A percentile compares a stretch with the other conserved stretches of the same genome.
Evolutionary conservation across 257 asterid species (phyloP).

Genomic region (Euphrasia confusa): DNA sequence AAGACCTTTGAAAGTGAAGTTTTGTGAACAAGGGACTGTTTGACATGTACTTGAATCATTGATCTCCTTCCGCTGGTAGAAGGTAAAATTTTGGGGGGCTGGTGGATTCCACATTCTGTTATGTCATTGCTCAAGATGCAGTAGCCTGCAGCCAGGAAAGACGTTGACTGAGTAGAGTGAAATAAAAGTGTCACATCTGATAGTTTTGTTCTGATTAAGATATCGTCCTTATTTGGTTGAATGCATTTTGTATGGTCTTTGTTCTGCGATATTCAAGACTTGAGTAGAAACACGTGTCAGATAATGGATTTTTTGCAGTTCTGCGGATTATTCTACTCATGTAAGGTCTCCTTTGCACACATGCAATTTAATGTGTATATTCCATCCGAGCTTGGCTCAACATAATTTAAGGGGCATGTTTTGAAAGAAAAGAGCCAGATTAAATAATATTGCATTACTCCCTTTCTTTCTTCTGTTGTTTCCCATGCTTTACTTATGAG

Average conservation of each 20-base stretch:
- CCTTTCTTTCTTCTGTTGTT: neutral
- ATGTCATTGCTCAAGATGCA: conserved; percentile 22
- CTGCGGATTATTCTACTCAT: conserved; percentile 32
- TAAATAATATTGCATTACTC: neutral
- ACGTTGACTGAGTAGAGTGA: conserved; percentile 19
- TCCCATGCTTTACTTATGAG: conserved; percentile 5
- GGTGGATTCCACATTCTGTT: conserved; percentile 20
- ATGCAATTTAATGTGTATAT: conserved; percentile 9
- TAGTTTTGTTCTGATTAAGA: conserved; percentile 31
- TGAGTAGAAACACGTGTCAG: conserved; percentile 32
- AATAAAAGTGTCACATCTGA: conserved; percentile 25
- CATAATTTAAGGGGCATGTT: conserved; percentile 10
- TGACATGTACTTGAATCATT: conserved; percentile 8
- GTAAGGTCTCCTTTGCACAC: conserved; percentile 41
- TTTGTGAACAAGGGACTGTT: conserved; percentile 19
- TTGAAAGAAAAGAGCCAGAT: neutral
- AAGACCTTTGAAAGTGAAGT: conserved; percentile 21
- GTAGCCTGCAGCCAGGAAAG: conserved; percentile 20
- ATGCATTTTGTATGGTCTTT: conserved; percentile 31
- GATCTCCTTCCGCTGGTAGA: conserved; percentile 19
- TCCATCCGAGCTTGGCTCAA: conserved; percentile 10
- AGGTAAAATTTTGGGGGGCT: conserved; percentile 15
- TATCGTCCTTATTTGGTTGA: conserved; percentile 29
- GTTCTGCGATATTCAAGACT: conserved; percentile 32
- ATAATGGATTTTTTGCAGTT: conserved; percentile 37